Conservation (phyloP, 352 stramenopile species). For the Phytopythium sindhum region DNA sequence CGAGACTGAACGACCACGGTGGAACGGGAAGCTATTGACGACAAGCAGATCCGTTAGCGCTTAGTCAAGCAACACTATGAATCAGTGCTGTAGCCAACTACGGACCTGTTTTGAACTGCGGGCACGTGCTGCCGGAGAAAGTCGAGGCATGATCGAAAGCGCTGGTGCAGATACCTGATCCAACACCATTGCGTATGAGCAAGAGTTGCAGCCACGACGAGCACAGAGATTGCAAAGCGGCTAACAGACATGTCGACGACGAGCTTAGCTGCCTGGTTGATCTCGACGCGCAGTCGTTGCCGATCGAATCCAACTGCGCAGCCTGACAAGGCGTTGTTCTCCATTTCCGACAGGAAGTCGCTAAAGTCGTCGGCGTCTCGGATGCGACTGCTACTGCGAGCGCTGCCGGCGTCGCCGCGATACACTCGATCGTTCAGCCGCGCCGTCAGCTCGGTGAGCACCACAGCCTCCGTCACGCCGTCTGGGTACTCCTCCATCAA, state of each 20-base stretch:
- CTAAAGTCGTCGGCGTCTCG: conserved; percentile 25
- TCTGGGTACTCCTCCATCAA: conserved; percentile 66
- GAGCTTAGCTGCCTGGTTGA: conserved; percentile 18
- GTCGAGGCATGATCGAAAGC: conserved; percentile 45
- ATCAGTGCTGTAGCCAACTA: not conserved
- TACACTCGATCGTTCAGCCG: conserved; percentile 33
- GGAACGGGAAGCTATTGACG: conserved; percentile 36
- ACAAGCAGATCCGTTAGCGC: conserved; percentile 8
- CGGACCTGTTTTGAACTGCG: conserved; percentile 20
- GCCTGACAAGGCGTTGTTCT: conserved; percentile 36
- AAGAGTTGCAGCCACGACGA: not conserved
- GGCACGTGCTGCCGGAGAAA: conserved; percentile 21
- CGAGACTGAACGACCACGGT: conserved; percentile 23
- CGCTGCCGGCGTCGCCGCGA: conserved; percentile 6
- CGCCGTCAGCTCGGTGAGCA: conserved; percentile 56
- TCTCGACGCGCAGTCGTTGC: conserved; percentile 36
- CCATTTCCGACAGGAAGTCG: conserved; percentile 34
- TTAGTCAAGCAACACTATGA: not conserved
- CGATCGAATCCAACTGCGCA: conserved; percentile 27
- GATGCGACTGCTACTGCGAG: conserved; percentile 12
- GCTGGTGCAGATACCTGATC: conserved; percentile 60
- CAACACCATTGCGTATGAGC: not conserved
- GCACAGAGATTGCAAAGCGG: not conserved
- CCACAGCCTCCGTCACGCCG: conserved; percentile 57
- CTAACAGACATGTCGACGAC: conserved; percentile 24